Percentiles rank a stretch among this genome's conserved stretches.
Evolutionary conservation across 306 rosid genomes (phyloP).

Genomic region (Ochetophila trinervis): DNA sequence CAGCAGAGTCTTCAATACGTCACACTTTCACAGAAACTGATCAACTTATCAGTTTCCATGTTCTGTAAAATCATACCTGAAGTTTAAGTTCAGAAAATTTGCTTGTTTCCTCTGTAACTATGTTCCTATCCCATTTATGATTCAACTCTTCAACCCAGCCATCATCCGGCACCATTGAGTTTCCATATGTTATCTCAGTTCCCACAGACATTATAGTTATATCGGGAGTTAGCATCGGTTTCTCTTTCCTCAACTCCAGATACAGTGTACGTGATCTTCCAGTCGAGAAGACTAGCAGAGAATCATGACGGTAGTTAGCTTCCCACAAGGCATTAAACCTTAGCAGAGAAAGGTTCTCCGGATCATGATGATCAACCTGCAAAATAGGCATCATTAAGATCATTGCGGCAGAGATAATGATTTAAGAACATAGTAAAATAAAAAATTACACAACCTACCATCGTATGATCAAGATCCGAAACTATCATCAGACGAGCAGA

Average conservation of each 20-base stretch:
- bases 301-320: slow-evolving; percentile 75
- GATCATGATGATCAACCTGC: slow-evolving; percentile 94
- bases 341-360: slow-evolving; percentile 72
- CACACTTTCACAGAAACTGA: slow-evolving; percentile 14
- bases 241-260: slow-evolving; percentile 82
- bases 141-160: slow-evolving; percentile 86
- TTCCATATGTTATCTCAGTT: slow-evolving; percentile 94
- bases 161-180: slow-evolving; percentile 70
- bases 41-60: slow-evolving; percentile 6
- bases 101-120: slow-evolving; percentile 70
- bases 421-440: neutral
- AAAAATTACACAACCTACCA: slow-evolving; percentile 47
- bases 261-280: slow-evolving; percentile 91
- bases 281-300: slow-evolving; percentile 86
- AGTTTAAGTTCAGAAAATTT: slow-evolving; percentile 70
- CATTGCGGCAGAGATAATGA: slow-evolving; percentile 17
- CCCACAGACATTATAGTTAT: slow-evolving; percentile 95
- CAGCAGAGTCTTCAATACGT: slow-evolving; percentile 7
- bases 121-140: slow-evolving; percentile 72
- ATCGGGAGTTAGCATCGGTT: slow-evolving; percentile 96
- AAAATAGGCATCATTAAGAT: slow-evolving; percentile 28
- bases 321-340: slow-evolving; percentile 95
- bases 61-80: slow-evolving; percentile 53
- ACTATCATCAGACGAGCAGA: slow-evolving; percentile 85
- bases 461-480: slow-evolving; percentile 97